Base-by-base conservation (phyloP, 2,329 filamentous ascomycete genomes). In the Apiospora malaysiana region DNA sequence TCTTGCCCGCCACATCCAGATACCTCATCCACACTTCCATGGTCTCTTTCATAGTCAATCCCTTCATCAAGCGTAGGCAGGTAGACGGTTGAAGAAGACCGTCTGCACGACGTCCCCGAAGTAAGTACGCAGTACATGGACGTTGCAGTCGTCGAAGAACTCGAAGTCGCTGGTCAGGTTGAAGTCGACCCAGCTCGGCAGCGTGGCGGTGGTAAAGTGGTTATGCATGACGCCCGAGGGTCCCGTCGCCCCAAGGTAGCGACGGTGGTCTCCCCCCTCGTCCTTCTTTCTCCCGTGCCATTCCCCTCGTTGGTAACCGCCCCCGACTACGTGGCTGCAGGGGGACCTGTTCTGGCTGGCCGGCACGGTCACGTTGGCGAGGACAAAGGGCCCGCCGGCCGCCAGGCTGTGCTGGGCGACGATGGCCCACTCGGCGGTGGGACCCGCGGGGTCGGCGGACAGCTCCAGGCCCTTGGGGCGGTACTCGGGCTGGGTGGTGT, bases 61-160 rank as follows among this genome's bases (percentile, higher is more conserved):
- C 47, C n/a, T n/a, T n/a, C 10, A 25, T 27, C 9, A 51, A 1
- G 47, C 14, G n/a, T 37, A 27, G 7, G 14, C 51, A 2, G 51
- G 51, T 16, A 32, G 51, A 8, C 51, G 51, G 51, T 59, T 8
- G 25, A 59, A 59, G 25, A 32, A 59, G 27, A 59, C 27, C 3
- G 25, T 21, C 12, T 37, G 25, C 14, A 32, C 16, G 6, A 59
- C 27, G 51, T 59, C 51, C 16, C 51, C 51, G 7, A 32, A 32
- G 25, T 21, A 27, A 7, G 25, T 37, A 0, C 51, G 27, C 25
- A 59, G 16, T 8, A 59, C 27, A 37, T 37, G 51, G 27, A 59
- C 51, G 27, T 59, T 59, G 51, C 51, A 59, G 14, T 59, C 16
- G 14, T 59, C 51, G 3, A 59, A 59, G 27, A 59, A 59, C 51